A percentile compares a stretch with the other conserved stretches of the same genome.
Conservation (phyloP, 2,329 filamentous ascomycete species). For the Fusarium secorum region DNA sequence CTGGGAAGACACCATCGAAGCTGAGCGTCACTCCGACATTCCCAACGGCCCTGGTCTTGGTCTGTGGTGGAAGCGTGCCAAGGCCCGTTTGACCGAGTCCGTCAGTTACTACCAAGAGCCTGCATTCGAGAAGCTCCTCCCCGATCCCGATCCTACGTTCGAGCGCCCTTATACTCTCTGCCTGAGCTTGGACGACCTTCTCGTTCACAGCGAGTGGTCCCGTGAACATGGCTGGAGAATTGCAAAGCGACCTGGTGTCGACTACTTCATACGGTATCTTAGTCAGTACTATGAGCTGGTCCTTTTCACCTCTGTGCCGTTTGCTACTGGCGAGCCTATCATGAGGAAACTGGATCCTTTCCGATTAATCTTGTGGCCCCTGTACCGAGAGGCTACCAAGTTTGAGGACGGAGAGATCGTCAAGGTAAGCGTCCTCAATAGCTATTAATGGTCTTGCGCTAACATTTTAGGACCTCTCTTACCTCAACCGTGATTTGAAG, state of each 20-base stretch:
- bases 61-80: conserved; percentile 82
- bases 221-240: conserved; percentile 94
- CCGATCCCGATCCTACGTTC: conserved; percentile 79
- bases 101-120: conserved; percentile 96
- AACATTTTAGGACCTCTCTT: conserved; percentile 81
- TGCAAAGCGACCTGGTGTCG: conserved; percentile 91
- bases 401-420: conserved; percentile 96
- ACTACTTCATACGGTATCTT: conserved; percentile 97
- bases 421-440: conserved; percentile 68
- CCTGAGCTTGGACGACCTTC: conserved; percentile 89
- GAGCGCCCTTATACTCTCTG: conserved; percentile 92
- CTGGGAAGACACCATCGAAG: conserved; percentile 85
- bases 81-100: conserved; percentile 76
- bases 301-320: conserved; percentile 90
- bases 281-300: conserved; percentile 98
- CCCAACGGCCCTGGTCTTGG: conserved; percentile 80
- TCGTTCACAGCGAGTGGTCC: conserved; percentile 94
- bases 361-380: conserved; percentile 92
- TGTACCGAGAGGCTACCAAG: conserved; percentile 95
- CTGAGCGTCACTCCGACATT: conserved; percentile 70
- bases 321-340: conserved; percentile 83
- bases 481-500: conserved; percentile 92
- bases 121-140: conserved; percentile 91
- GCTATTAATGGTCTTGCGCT: not conserved
- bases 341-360: conserved; percentile 94